phyloP scores from a whole-genome alignment of 495 filamentous ascomycete genomes.

The Penicillium paradoxum region DNA sequence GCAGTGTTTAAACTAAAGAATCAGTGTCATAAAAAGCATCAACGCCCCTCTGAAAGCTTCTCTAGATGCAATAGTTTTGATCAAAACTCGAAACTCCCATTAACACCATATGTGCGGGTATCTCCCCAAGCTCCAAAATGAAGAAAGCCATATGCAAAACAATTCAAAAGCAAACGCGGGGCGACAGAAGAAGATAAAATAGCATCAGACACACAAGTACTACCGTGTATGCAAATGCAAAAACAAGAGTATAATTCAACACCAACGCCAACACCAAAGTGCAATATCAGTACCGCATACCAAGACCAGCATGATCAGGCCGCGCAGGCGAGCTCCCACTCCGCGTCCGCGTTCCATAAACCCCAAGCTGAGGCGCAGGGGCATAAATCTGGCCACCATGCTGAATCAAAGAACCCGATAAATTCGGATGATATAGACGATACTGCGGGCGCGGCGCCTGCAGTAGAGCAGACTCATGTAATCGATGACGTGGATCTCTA shows the following conservation, averaged over 20 bases:
- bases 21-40: neutral
- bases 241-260: neutral
- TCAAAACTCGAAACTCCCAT: neutral
- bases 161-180: neutral
- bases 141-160: neutral
- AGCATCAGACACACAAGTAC: neutral
- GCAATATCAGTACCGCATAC: constrained; percentile 12
- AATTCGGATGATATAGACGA: constrained; percentile 29
- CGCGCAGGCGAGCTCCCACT: constrained; percentile 55
- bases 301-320: constrained; percentile 23
- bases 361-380: constrained; percentile 15
- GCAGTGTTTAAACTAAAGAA: neutral
- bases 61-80: neutral
- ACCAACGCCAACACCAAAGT: neutral
- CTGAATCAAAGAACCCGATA: constrained; percentile 31
- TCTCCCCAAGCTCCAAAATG: neutral
- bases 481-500: constrained; percentile 23
- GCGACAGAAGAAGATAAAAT: neutral
- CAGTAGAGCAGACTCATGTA: constrained; percentile 16
- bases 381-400: constrained; percentile 20
- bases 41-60: neutral
- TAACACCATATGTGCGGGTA: neutral
- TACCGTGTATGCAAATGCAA: neutral
- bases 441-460: constrained; percentile 19
- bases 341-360: constrained; percentile 22